These are phyloP conservation scores for Amphicarpaea edgeworthii DNA, from an alignment of 306 rosid genomes.

Conservation along the genomic window DNA sequence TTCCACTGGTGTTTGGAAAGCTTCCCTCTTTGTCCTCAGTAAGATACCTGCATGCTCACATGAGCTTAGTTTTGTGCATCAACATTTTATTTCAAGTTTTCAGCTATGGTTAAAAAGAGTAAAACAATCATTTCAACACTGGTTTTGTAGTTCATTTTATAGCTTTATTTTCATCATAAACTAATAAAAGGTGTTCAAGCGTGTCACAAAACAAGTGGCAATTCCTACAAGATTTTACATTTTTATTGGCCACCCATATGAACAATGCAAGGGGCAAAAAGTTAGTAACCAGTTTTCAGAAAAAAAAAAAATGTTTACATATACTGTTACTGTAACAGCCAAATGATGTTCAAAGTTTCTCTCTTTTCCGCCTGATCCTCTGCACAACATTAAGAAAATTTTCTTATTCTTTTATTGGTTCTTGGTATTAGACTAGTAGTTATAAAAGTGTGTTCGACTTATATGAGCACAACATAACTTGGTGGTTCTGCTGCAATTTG, in stretches of 20 bases:
- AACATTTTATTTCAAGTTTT: neutral
- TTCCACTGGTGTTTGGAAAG: slow-evolving; percentile 74
- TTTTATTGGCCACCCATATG: neutral
- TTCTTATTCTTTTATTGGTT: neutral
- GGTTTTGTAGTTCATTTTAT: neutral
- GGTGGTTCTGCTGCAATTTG: slow-evolving; percentile 17
- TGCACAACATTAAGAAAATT: neutral
- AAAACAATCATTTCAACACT: neutral
- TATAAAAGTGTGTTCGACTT: neutral
- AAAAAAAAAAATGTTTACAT: neutral
- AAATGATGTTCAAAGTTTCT: neutral
- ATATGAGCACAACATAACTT: slow-evolving; percentile 11
- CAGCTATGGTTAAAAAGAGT: neutral
- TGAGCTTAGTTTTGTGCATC: neutral
- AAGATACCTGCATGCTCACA: slow-evolving; percentile 12
- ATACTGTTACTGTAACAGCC: neutral
- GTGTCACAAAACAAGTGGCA: neutral
- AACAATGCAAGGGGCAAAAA: no score
- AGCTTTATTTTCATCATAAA: neutral
- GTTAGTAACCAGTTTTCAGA: no score
- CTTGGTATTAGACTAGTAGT: neutral
- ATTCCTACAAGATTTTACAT: neutral
- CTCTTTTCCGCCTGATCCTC: neutral
- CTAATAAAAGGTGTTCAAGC: neutral
- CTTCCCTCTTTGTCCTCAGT: slow-evolving; percentile 67